Conservation (phyloP, 352 stramenopile species). For the Thraustochytrium sp. region DNA sequence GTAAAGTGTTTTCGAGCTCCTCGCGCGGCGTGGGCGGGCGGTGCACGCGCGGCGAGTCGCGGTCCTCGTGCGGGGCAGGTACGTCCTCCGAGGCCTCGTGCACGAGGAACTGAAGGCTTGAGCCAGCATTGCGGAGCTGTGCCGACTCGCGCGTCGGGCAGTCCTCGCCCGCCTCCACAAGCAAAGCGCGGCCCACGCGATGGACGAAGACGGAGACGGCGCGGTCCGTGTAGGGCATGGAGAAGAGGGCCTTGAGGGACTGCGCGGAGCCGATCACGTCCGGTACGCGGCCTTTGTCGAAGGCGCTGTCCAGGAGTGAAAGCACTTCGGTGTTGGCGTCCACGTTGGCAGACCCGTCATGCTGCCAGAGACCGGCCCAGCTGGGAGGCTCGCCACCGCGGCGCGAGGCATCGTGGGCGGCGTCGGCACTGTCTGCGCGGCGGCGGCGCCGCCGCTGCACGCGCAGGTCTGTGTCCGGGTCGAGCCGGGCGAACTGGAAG, state of each 20-base stretch:
- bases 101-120: neutral
- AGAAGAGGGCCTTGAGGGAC: conserved; percentile 22
- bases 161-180: neutral
- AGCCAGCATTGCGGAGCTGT: neutral
- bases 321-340: conserved; percentile 3
- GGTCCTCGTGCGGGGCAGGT: neutral
- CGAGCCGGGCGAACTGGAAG: neutral
- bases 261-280: conserved; percentile 7
- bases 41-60: neutral
- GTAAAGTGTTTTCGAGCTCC: neutral
- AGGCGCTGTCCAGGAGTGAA: neutral
- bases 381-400: neutral
- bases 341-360: neutral
- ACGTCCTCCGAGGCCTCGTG: neutral
- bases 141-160: neutral
- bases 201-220: neutral
- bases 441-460: too few species aligned
- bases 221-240: conserved; percentile 14
- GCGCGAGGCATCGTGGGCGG: neutral
- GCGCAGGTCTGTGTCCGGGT: neutral
- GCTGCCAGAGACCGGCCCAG: neutral
- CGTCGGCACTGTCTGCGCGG: neutral
- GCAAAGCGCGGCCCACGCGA: neutral
- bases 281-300: neutral
- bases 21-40: neutral